Evolutionary conservation across 2,329 filamentous ascomycete genomes (phyloP), one percentile per base, ranked within the genome.

Genomic region (Cordyceps cateniannulata): DNA sequence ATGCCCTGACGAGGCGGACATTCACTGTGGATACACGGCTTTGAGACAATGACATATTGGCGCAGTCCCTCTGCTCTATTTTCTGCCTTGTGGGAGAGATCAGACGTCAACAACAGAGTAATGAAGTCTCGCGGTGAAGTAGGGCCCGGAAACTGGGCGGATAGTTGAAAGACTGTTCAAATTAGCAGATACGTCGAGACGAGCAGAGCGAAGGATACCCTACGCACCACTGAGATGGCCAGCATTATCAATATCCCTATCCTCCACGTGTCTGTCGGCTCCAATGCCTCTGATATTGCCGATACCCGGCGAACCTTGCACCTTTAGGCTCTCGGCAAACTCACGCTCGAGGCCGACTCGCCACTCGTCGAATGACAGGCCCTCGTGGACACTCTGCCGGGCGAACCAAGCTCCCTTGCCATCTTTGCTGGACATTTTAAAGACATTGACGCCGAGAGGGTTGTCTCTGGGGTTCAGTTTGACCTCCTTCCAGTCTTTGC

Each of bases 321-420:
- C 81, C 68, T 86, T 86, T 71, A 96, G 76, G 18, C 87, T 91
- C 73, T 93, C 89, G 0, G 82, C 79, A 71, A 97, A 95, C 76
- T 98, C 93, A 24, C 81, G 79, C 70, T 89, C 81, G 69, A 97
- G 81, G 3, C 88, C 91, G 55, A 80, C 79, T 76, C 87, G 89
- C 87, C 91, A 96, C 70, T 85, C 86, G 22, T 84, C 81, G 71
- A 96, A 96, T 0, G 86, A 80, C 22, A 96, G 72, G 0, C 88
- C 90, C 66, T 89, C 85, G 69, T 97, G 92, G 22, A 96, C 80
- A 70, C 91, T 96, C 53, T 89, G 80, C 60, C 93, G 79, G 25
- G 91, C 91, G 73, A 97, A 98, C 93, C 93, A 98, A 8, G 89
- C 81, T 2, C 93, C 93, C 65, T 87, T 87, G 42, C 91, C 86